Percentiles rank a stretch among this genome's conserved stretches.
These are phyloP conservation scores for Fonsecaea erecta DNA, from an alignment of 2,329 filamentous ascomycete species.

Conservation along the genomic window DNA sequence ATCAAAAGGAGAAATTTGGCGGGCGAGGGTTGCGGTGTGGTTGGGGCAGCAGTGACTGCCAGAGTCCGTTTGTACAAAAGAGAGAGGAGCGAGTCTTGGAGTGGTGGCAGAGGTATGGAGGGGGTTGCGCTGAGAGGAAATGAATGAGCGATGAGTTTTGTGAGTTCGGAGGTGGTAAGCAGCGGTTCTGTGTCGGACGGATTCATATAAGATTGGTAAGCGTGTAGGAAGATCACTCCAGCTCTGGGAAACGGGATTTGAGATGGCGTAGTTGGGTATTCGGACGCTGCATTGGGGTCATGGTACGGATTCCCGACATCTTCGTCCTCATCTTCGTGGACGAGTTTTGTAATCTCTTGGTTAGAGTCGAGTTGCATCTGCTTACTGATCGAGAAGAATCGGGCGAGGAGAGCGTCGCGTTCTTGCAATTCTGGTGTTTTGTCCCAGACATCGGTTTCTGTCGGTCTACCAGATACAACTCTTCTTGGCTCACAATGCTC, in stretches of 20 bases:
- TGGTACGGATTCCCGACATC: conserved; percentile 14
- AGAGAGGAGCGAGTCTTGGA: conserved; percentile 31
- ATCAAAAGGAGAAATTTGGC: conserved; percentile 34
- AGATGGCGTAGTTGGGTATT: conserved; percentile 37
- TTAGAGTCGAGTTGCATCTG: conserved; percentile 24
- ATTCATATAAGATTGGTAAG: conserved; percentile 25
- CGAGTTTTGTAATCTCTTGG: conserved; percentile 25
- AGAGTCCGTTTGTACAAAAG: conserved; percentile 29
- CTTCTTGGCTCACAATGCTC: conserved; percentile 61
- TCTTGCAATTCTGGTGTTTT: conserved; percentile 55
- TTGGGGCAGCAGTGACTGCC: conserved; percentile 10
- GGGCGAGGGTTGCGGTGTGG: conserved; percentile 20
- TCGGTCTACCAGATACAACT: conserved; percentile 55
- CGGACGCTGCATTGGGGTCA: conserved; percentile 30
- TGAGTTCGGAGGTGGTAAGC: conserved; percentile 26
- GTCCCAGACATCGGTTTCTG: conserved; percentile 58
- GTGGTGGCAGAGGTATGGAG: conserved; percentile 24
- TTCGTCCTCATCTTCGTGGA: conserved; percentile 22
- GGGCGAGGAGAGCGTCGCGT: conserved; percentile 61
- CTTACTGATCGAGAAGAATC: conserved; percentile 45
- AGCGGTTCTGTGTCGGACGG: conserved; percentile 13
- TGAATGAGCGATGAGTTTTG: conserved; percentile 30
- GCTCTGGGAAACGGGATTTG: conserved; percentile 37
- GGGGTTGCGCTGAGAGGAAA: conserved; percentile 31
- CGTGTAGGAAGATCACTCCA: conserved; percentile 33